phyloP scores from a whole-genome alignment of 148 eudicot genomes.

The Rhododendron vialii region DNA sequence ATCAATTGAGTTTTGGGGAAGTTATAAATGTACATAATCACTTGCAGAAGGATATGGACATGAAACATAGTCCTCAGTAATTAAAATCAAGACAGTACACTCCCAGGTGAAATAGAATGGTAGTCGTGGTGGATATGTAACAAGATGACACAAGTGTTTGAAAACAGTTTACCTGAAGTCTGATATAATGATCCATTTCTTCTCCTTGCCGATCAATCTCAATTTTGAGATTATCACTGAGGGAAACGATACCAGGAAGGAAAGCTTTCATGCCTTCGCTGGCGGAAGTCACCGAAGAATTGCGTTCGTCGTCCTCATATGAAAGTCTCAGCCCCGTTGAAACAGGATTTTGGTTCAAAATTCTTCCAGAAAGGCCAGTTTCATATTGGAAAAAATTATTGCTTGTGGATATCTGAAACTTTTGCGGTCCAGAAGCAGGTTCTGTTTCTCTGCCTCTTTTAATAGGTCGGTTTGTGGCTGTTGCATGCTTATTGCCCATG shows the following conservation, averaged over 20 bases:
- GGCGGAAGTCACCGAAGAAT: slow-evolving; percentile 41
- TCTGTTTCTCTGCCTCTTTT: slow-evolving; percentile 17
- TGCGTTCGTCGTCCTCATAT: slow-evolving; percentile 44
- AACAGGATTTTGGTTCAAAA: slow-evolving; percentile 32
- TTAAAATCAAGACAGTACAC: background rate
- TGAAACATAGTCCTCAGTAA: background rate
- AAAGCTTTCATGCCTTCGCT: slow-evolving; percentile 25
- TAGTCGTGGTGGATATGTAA: background rate
- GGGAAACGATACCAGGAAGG: slow-evolving; percentile 24
- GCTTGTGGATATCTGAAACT: slow-evolving; percentile 23
- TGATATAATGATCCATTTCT: slow-evolving; percentile 38
- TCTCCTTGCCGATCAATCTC: slow-evolving; percentile 35
- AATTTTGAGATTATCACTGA: slow-evolving; percentile 16
- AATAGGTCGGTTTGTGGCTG: slow-evolving; percentile 19
- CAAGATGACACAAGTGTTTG: background rate
- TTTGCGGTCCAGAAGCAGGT: slow-evolving; percentile 26
- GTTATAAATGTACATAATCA: background rate
- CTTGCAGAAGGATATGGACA: background rate
- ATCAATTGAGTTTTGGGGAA: background rate
- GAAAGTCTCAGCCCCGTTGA: slow-evolving; percentile 49
- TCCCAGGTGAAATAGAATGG: background rate
- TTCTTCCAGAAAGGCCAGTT: slow-evolving; percentile 18
- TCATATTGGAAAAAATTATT: slow-evolving; percentile 25
- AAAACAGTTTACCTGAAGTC: slow-evolving; percentile 35
- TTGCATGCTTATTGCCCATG: slow-evolving; percentile 24